Percentiles rank a stretch among this genome's conserved stretches.
Conservation (phyloP, 192 early-diverging fungal genomes). For the Linnemannia schmuckeri region DNA sequence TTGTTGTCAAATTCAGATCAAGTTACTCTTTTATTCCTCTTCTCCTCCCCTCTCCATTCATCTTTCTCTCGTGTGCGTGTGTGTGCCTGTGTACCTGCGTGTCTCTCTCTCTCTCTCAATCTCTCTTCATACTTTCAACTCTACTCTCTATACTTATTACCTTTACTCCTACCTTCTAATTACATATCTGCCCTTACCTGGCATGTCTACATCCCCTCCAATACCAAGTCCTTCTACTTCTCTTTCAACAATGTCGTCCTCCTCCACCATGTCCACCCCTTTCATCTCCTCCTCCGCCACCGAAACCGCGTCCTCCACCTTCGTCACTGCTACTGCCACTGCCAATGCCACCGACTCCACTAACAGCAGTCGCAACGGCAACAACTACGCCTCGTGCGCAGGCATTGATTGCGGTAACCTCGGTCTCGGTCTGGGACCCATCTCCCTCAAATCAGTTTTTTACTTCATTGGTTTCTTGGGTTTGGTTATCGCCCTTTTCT, state of each 20-base stretch:
- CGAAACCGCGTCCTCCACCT: not conserved
- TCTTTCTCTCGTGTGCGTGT: not conserved
- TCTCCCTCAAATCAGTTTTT: slow-evolving; percentile 21
- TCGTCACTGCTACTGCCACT: too few relatives aligned
- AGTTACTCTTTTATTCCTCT: not conserved
- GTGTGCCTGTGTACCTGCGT: not conserved
- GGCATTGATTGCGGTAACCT: not conserved
- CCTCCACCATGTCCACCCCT: not conserved
- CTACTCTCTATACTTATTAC: not conserved
- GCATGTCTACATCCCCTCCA: slow-evolving; percentile 2
- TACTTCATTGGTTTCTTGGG: slow-evolving; percentile 36
- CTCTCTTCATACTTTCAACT: not conserved
- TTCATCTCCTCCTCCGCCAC: not conserved
- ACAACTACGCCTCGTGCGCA: not conserved
- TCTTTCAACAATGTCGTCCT: not conserved
- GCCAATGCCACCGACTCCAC: not conserved
- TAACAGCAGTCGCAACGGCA: not conserved
- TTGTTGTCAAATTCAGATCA: not conserved
- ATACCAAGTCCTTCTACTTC: not conserved
- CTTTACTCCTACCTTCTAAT: not conserved
- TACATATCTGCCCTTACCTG: not conserved
- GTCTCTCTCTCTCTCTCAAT: not conserved
- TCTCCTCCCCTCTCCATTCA: not conserved
- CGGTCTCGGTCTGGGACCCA: not conserved
- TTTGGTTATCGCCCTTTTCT: slow-evolving; percentile 22